A percentile compares a stretch with the other conserved stretches of the same genome.
phyloP scores from a whole-genome alignment of 2,329 filamentous ascomycete species.

The Colletotrichum truncatum region DNA sequence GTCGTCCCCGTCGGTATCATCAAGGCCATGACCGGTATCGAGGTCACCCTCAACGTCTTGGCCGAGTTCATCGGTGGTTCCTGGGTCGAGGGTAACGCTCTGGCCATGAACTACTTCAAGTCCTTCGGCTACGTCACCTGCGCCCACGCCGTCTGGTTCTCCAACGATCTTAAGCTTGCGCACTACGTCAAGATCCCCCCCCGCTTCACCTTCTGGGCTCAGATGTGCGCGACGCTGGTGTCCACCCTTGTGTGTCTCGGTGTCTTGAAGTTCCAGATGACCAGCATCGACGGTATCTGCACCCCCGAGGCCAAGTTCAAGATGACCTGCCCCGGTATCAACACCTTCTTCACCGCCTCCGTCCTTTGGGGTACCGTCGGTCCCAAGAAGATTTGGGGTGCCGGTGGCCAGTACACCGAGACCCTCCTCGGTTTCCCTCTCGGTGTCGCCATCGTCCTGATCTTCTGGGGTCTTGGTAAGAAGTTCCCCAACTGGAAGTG shows the following conservation, averaged over 20 bases:
- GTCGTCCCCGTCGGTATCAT: conserved; percentile 62
- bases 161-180: conserved; percentile 53
- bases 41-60: conserved; percentile 61
- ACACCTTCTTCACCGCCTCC: conserved; percentile 51
- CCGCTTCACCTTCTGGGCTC: conserved; percentile 66
- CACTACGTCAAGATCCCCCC: conserved; percentile 71
- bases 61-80: conserved; percentile 64
- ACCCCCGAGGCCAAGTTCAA: conserved; percentile 44
- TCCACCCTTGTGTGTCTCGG: conserved; percentile 61
- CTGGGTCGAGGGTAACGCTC: conserved; percentile 57
- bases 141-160: conserved; percentile 34
- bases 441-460: conserved; percentile 45
- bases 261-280: conserved; percentile 56
- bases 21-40: conserved; percentile 61
- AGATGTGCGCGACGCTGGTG: conserved; percentile 64
- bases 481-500: conserved; percentile 40
- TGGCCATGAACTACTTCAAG: conserved; percentile 66
- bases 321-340: conserved; percentile 48
- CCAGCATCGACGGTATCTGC: conserved; percentile 47
- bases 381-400: conserved; percentile 46
- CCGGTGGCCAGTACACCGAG: conserved; percentile 44
- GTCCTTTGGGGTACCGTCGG: conserved; percentile 53
- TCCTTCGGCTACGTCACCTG: conserved; percentile 51
- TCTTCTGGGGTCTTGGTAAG: conserved; percentile 47
- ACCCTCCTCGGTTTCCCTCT: conserved; percentile 49